Evolutionary conservation across 129 eudicot species (phyloP).

Genomic region (carrot (Daucus carota)): DH1_v3.0 NC_030381.2:38212501-38213000

Average conservation of each 20-base stretch:
- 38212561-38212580: background rate
- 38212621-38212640: background rate
- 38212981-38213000: constrained; percentile 57
- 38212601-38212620: too few species aligned
- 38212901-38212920: background rate
- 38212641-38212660: too few species aligned
- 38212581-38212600: background rate
- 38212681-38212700: background rate
- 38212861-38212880: background rate
- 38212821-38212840: background rate
- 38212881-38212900: background rate
- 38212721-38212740: background rate
- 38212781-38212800: background rate
- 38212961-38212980: background rate
- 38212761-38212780: background rate
- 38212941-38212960: background rate
- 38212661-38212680: background rate
- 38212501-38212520: too few species aligned
- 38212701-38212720: background rate
- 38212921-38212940: background rate
- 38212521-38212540: too few species aligned
- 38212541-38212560: too few species aligned
- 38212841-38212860: background rate
- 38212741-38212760: background rate
- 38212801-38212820: background rate